A percentile compares a stretch with the other conserved stretches of the same genome.
Conservation (phyloP, 768 basidiomycete species). For the Amanita molliuscula region DNA sequence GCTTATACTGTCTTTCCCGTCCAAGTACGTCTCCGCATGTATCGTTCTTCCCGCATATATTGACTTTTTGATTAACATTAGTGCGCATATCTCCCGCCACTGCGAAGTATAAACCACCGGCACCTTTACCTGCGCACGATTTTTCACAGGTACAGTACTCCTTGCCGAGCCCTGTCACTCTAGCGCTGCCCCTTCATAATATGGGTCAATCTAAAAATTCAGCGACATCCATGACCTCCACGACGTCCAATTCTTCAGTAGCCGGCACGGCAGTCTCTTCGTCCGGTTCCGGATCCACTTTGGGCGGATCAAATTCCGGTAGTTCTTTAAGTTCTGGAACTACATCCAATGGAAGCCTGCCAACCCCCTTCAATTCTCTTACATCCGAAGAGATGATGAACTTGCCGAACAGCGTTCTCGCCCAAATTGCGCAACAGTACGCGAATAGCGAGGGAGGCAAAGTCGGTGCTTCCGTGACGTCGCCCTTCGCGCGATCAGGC, state of each 20-base stretch:
- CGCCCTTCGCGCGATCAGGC: constrained; percentile 30
- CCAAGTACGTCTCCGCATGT: constrained; percentile 50
- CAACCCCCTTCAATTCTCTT: constrained; percentile 37
- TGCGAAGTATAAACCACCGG: constrained; percentile 69
- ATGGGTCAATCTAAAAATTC: constrained; percentile 49
- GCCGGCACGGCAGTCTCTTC: constrained; percentile 25
- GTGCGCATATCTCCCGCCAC: constrained; percentile 90
- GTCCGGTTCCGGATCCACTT: constrained; percentile 36
- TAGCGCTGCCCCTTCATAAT: constrained; percentile 39
- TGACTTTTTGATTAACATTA: constrained; percentile 20
- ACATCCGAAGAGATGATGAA: constrained; percentile 46
- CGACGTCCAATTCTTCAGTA: constrained; percentile 26
- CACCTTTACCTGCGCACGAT: constrained; percentile 28
- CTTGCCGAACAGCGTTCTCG: constrained; percentile 31
- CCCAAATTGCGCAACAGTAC: constrained; percentile 41
- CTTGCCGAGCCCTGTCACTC: constrained; percentile 26
- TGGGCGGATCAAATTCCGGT: constrained; percentile 41
- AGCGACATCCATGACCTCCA: constrained; percentile 56
- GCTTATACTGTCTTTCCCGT: constrained; percentile 78
- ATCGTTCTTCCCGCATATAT: constrained; percentile 18
- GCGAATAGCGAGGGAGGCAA: constrained; percentile 21
- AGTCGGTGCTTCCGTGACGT: constrained; percentile 23
- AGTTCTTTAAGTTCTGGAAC: constrained; percentile 44
- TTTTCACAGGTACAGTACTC: constrained; percentile 38
- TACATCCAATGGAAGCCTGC: constrained; percentile 36